Evolutionary conservation across 2,329 filamentous ascomycete genomes (phyloP).

Genomic region (Berkeleyomyces basicola): DNA sequence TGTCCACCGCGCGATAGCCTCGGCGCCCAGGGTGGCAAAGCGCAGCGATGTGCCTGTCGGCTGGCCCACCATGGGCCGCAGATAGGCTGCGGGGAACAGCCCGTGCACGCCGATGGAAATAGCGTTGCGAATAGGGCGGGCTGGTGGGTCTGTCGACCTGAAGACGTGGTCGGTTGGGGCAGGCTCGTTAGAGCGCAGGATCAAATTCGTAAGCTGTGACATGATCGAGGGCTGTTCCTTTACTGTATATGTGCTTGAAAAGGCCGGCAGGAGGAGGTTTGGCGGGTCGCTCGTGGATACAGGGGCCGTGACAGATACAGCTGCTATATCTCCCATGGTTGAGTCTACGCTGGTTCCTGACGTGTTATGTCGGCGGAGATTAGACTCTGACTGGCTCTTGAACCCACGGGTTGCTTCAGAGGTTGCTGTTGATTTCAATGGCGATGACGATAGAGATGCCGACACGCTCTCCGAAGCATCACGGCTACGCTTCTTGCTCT

Average conservation of each 20-base stretch:
- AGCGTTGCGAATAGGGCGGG: constrained; percentile 55
- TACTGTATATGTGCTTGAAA: constrained; percentile 49
- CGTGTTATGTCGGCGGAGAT: background rate
- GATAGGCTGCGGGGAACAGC: constrained; percentile 71
- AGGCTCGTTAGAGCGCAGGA: constrained; percentile 31
- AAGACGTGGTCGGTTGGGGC: constrained; percentile 54
- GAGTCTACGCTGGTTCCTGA: constrained; percentile 3
- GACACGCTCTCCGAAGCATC: background rate
- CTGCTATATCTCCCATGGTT: background rate
- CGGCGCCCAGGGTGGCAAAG: constrained; percentile 75
- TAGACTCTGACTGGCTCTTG: constrained; percentile 1
- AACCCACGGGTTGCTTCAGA: constrained; percentile 16
- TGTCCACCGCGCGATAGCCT: constrained; percentile 71
- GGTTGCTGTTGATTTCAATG: constrained; percentile 17
- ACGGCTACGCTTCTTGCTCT: constrained; percentile 3
- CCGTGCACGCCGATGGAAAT: constrained; percentile 90
- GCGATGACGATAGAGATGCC: constrained; percentile 23
- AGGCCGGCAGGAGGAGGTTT: constrained; percentile 55
- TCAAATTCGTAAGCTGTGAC: constrained; percentile 44
- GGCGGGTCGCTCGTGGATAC: constrained; percentile 20
- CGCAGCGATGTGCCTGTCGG: constrained; percentile 90
- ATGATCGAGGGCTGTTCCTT: constrained; percentile 53
- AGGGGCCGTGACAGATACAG: constrained; percentile 15
- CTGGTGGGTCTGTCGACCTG: constrained; percentile 46
- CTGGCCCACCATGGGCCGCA: constrained; percentile 84